Percentiles rank a stretch among this genome's conserved stretches.
These are phyloP conservation scores for Vigna angularis DNA, from an alignment of 306 rosid species.

Conservation along the genomic window DNA sequence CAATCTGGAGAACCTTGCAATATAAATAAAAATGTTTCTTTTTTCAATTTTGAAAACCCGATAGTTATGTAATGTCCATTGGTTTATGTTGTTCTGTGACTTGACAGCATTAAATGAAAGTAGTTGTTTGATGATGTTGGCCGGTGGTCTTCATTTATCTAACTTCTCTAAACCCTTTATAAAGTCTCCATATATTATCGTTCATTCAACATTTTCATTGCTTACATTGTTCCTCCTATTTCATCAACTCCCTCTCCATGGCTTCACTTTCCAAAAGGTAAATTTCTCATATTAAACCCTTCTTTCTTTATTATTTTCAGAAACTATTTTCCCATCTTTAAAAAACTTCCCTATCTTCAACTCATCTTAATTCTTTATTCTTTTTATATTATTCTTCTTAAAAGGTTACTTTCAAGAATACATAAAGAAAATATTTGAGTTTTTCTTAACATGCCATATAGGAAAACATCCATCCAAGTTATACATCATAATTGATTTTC, in stretches of 20 bases:
- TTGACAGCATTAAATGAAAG: conserved; percentile 27
- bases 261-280: conserved; percentile 46
- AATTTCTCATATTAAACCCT: background rate
- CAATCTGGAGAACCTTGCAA: too few relatives aligned
- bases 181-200: background rate
- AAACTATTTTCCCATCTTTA: too few relatives aligned
- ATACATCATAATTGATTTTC: too few relatives aligned
- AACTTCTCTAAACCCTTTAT: background rate
- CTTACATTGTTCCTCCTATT: background rate
- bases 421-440: too few relatives aligned
- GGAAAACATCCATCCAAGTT: too few relatives aligned
- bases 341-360: too few relatives aligned
- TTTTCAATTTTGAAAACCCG: too few relatives aligned
- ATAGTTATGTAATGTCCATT: background rate
- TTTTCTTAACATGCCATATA: too few relatives aligned
- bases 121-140: conserved; percentile 9
- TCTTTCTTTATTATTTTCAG: background rate
- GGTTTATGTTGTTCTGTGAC: background rate
- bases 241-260: conserved; percentile 33
- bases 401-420: too few relatives aligned
- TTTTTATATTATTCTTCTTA: too few relatives aligned
- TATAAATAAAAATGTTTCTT: too few relatives aligned
- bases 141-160: conserved; percentile 18
- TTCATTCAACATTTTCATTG: background rate
- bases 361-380: too few relatives aligned